phyloP scores from a whole-genome alignment of 768 basidiomycete genomes.

The Lentinula guzmanii region DNA sequence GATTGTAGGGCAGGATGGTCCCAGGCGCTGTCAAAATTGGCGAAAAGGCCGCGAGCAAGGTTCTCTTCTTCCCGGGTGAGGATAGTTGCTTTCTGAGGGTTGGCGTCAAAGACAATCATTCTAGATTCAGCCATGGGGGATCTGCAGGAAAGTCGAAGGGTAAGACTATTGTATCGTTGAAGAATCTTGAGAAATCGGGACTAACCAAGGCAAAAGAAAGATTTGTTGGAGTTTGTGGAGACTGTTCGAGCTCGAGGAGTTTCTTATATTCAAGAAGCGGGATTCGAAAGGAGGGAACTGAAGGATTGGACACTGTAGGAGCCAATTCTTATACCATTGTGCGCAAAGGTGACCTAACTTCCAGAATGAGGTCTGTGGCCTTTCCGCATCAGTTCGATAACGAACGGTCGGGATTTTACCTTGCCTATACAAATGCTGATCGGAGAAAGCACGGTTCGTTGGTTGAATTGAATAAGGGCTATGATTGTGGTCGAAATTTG shows the following conservation, averaged over 20 bases:
- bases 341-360: background rate
- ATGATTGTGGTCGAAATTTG: background rate
- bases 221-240: background rate
- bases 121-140: background rate
- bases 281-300: background rate
- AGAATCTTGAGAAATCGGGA: background rate
- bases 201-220: background rate
- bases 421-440: background rate
- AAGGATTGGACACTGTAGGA: background rate
- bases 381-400: background rate
- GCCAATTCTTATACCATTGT: background rate
- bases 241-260: background rate
- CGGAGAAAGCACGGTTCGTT: background rate
- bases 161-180: background rate
- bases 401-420: background rate
- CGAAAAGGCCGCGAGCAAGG: background rate
- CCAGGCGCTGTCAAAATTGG: background rate
- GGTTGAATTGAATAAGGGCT: background rate
- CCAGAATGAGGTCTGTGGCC: background rate
- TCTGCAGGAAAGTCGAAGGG: background rate
- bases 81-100: background rate
- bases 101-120: background rate
- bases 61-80: background rate
- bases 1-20: background rate
- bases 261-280: background rate